Conservation (phyloP, 352 stramenopile species). For the Globisporangium radiosum region DNA sequence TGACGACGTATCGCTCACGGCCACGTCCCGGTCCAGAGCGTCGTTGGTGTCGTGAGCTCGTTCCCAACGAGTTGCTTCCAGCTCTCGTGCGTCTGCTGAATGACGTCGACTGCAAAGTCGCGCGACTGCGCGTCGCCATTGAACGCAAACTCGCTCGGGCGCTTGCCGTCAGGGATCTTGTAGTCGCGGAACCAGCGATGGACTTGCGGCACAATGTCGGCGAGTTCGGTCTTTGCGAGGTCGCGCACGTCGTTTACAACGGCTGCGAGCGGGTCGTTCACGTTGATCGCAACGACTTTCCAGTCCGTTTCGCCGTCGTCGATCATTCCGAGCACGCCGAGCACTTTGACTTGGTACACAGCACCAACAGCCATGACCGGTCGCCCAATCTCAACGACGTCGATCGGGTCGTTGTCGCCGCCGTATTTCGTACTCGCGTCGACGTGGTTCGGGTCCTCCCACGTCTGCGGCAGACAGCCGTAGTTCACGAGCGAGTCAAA, state of each 20-base stretch:
- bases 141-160: slow-evolving; percentile 97
- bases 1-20: too few species aligned
- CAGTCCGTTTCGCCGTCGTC: slow-evolving; percentile 99
- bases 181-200: slow-evolving; percentile 99
- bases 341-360: slow-evolving; percentile 95
- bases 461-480: slow-evolving; percentile 98
- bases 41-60: slow-evolving; percentile 33
- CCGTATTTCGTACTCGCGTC: slow-evolving; percentile 89
- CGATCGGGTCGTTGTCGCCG: slow-evolving; percentile 98
- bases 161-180: slow-evolving; percentile 99
- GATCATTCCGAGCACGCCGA: slow-evolving; percentile 99
- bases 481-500: slow-evolving; percentile 94
- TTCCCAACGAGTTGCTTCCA: slow-evolving; percentile 80
- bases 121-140: slow-evolving; percentile 88
- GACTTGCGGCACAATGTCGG: slow-evolving; percentile 61
- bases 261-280: slow-evolving; percentile 92
- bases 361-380: slow-evolving; percentile 84
- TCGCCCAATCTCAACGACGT: slow-evolving; percentile 98
- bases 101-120: slow-evolving; percentile 88
- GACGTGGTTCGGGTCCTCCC: slow-evolving; percentile 96
- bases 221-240: slow-evolving; percentile 56
- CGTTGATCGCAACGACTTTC: slow-evolving; percentile 97
- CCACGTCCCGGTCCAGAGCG: slow-evolving; percentile 50
- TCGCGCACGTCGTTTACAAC: slow-evolving; percentile 94
- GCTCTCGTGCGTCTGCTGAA: slow-evolving; percentile 84